Evolutionary conservation across 805 yeast species (phyloP), one percentile per base, ranked within the genome.

Genomic region (Starmerella apicola): DNA sequence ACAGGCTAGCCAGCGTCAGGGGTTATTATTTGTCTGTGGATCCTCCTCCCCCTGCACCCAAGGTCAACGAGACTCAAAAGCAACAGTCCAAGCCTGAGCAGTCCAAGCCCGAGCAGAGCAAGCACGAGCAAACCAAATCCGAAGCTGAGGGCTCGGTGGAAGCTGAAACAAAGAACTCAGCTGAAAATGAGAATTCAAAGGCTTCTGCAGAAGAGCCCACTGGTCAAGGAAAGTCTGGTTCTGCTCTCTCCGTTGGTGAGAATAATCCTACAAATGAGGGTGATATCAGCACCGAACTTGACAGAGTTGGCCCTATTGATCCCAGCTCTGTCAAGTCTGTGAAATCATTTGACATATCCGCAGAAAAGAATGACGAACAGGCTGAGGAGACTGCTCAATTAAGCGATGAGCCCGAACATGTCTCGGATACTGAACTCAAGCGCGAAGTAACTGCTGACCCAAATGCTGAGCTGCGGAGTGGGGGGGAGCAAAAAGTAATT

Each of bases 1-100:
- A 91, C 51, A 65, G 95, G 54, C 77, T 91, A 41, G 94, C 86
- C 32, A 95, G 97, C 21, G 98, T 91, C 13, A 71, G 94, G 53
- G 84, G 83, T 47, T 68, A 66, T 49, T 76, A 74, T 49, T 39
- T 62, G 38, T 51, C 55, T 23, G 64, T 61, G 2, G 63, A 59
- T 37, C 58, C 65, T 5, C 25, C 30, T n/a, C 10, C 26, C 26
- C 26, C 26, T 12, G 12, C 10, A 7, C 26, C 26, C 26, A 23
- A 12, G 10, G 26, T 9, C 13, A 19, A 23, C 19, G 32, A 35
- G n/a, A 5, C 33, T 27, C 27, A 25, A n/a, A 27, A 28, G 17
- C 23, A 34, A 8, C 30, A 2, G 5, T 4, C 34, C 17, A 26
- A 15, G 18, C 30, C 30, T 12, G 17, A 15, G n/a, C 17, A 27